Evolutionary conservation across 2,329 filamentous ascomycete genomes (phyloP).

Genomic region (Pseudocercospora fijiensis): DNA sequence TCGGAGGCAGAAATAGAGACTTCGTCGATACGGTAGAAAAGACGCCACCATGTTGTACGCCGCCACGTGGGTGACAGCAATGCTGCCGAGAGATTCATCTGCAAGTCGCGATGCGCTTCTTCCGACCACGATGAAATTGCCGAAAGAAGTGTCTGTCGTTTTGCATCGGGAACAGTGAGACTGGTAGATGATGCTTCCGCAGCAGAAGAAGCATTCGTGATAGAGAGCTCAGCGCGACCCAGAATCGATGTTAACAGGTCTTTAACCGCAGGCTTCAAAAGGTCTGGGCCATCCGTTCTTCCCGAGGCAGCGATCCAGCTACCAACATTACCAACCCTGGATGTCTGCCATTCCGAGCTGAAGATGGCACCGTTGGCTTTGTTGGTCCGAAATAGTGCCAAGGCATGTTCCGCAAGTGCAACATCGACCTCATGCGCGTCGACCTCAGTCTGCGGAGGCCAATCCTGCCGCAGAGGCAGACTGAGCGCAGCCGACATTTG

Average conservation of each 20-base stretch:
- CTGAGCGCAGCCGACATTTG: slow-evolving; percentile 60
- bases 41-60: slow-evolving; percentile 86
- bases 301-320: slow-evolving; percentile 31
- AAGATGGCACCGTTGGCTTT: slow-evolving; percentile 38
- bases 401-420: slow-evolving; percentile 59
- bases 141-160: slow-evolving; percentile 54
- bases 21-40: slow-evolving; percentile 93
- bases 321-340: slow-evolving; percentile 32
- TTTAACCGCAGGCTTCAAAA: slow-evolving; percentile 65
- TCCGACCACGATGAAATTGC: slow-evolving; percentile 73
- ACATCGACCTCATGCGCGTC: slow-evolving; percentile 58
- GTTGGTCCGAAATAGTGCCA: slow-evolving; percentile 47
- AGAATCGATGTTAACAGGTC: slow-evolving; percentile 68
- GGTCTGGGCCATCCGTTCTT: slow-evolving; percentile 31
- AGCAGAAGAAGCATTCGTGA: slow-evolving; percentile 52
- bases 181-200: slow-evolving; percentile 31
- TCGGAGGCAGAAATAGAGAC: slow-evolving; percentile 79
- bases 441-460: slow-evolving; percentile 43
- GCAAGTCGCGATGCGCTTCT: slow-evolving; percentile 76
- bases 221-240: slow-evolving; percentile 51
- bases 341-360: slow-evolving; percentile 39
- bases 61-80: slow-evolving; percentile 76
- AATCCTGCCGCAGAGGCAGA: slow-evolving; percentile 46
- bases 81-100: slow-evolving; percentile 72
- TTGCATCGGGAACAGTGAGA: slow-evolving; percentile 44